Evolutionary conservation across 306 rosid species (phyloP), one percentile per base, ranked within the genome.

Genomic region (Mimosa pudica): DNA sequence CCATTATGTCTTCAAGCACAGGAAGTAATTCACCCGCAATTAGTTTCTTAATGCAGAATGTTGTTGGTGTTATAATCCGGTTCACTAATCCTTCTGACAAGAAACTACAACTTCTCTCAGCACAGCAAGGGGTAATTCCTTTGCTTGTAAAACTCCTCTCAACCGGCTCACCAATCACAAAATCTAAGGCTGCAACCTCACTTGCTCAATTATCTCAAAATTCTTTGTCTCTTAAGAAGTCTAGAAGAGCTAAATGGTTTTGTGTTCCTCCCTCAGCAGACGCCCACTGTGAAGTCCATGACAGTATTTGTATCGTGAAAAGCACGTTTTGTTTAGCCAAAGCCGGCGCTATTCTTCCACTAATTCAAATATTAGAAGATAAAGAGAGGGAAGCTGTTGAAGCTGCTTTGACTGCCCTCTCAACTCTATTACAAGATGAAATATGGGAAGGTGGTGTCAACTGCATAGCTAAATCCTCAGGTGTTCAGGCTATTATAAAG

Each of bases 241-340:
- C 87, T 7, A 81, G 87, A 76, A 87, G 80, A 49, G 61, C 93
- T 14, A 82, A 87, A 35, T 94, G 98, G 98, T 46, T 78, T 0
- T 94, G 98, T 64, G 87, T 86, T 78, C 88, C 89, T 1, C 92
- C 91, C 44, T 80, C 96, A 4, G 71, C 55, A 38, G 84, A 81
- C 42, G 86, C 89, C 8, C 70, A 83, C 67, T 94, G 98, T 75
- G 93, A 90, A 82, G 93, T 94, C 80, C 97, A 94, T 77, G 88
- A 86, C 52, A 90, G 91, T 48, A 77, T 79, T 69, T 94, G 98
- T 87, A 63, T 57, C 71, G 89, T 87, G 60, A 92, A 89, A 58
- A 86, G 83, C 74, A 89, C 97, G 74, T 89, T 92, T 71, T 94
- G 98, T 83, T 71, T 94, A 79, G 97, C 90, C 42, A 94, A 94